Conservation (phyloP, 805 yeast species). For the Zygotorulaspora sp. region DNA sequence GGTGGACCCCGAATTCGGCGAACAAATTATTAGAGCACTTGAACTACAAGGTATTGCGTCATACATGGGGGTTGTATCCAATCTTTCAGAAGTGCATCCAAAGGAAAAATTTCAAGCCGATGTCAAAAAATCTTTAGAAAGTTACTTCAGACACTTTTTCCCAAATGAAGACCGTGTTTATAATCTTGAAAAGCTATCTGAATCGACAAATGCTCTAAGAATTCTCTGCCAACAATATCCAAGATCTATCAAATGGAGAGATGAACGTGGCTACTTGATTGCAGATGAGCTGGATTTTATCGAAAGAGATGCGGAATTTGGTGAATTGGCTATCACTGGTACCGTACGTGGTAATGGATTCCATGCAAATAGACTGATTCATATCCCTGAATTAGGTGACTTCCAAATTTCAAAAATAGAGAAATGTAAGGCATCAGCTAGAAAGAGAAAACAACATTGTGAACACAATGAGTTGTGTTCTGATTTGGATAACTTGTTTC, state of each 20-base stretch:
- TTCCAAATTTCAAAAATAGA: conserved; percentile 70
- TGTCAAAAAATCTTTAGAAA: conserved; percentile 56
- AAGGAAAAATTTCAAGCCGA: conserved; percentile 75
- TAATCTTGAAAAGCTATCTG: conserved; percentile 62
- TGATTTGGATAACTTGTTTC: conserved; percentile 26
- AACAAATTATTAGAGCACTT: conserved; percentile 80
- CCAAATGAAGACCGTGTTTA: conserved; percentile 76
- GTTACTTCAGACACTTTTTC: conserved; percentile 70
- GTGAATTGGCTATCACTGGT: conserved; percentile 65
- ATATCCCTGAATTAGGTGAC: conserved; percentile 88
- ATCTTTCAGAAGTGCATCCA: conserved; percentile 60
- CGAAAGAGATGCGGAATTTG: conserved; percentile 28
- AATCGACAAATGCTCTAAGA: conserved; percentile 69
- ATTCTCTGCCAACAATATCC: conserved; percentile 82
- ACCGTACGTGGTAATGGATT: conserved; percentile 83
- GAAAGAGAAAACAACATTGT: conserved; percentile 26
- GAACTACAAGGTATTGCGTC: conserved; percentile 90
- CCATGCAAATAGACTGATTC: conserved; percentile 70
- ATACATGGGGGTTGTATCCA: conserved; percentile 72
- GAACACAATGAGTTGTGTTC: conserved; percentile 19
- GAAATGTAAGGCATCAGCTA: conserved; percentile 37
- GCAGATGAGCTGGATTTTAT: conserved; percentile 53
- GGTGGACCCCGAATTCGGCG: conserved; percentile 76
- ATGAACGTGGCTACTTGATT: conserved; percentile 79
- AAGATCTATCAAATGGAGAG: conserved; percentile 84